Evolutionary conservation across 495 filamentous ascomycete species (phyloP).

Genomic region (Hypomontagnella monticulosa): DNA sequence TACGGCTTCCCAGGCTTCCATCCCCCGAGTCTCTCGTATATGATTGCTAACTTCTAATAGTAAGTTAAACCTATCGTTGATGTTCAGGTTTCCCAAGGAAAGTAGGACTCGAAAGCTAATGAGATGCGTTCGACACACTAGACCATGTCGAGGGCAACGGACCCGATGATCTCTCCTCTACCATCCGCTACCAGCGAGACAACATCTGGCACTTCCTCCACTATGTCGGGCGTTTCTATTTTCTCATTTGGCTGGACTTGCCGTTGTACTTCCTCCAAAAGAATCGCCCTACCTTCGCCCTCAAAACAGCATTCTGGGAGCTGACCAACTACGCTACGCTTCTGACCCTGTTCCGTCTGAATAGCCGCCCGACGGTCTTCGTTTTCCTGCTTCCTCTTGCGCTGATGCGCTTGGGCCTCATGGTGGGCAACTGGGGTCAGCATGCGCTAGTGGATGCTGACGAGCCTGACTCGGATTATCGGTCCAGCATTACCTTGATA

Average conservation of each 20-base stretch:
- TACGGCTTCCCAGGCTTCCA: background rate
- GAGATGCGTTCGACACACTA: background rate
- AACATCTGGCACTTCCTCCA: slow-evolving; percentile 66
- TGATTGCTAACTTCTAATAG: background rate
- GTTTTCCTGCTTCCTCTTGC: slow-evolving; percentile 69
- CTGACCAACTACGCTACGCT: slow-evolving; percentile 60
- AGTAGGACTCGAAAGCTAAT: background rate
- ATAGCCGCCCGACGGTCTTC: slow-evolving; percentile 64
- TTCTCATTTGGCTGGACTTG: slow-evolving; percentile 77
- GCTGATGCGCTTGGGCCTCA: slow-evolving; percentile 69
- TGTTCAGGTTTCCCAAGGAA: background rate
- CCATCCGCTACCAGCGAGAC: slow-evolving; percentile 80
- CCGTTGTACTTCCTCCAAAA: slow-evolving; percentile 75
- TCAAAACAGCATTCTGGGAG: slow-evolving; percentile 67
- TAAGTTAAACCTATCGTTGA: slow-evolving; percentile 1
- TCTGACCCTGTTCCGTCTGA: slow-evolving; percentile 58
- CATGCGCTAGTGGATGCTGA: slow-evolving; percentile 76
- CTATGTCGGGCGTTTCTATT: slow-evolving; percentile 77
- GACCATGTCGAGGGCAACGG: slow-evolving; percentile 84
- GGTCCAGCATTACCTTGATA: slow-evolving; percentile 76
- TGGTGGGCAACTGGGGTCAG: slow-evolving; percentile 82
- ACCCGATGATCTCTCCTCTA: slow-evolving; percentile 76
- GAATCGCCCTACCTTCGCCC: slow-evolving; percentile 58
- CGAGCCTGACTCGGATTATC: slow-evolving; percentile 74
- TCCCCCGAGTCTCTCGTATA: background rate